A percentile compares a stretch with the other conserved stretches of the same genome.
These are phyloP conservation scores for Verbascum thapsus DNA, from an alignment of 257 asterid species.

Conservation along the genomic window DNA sequence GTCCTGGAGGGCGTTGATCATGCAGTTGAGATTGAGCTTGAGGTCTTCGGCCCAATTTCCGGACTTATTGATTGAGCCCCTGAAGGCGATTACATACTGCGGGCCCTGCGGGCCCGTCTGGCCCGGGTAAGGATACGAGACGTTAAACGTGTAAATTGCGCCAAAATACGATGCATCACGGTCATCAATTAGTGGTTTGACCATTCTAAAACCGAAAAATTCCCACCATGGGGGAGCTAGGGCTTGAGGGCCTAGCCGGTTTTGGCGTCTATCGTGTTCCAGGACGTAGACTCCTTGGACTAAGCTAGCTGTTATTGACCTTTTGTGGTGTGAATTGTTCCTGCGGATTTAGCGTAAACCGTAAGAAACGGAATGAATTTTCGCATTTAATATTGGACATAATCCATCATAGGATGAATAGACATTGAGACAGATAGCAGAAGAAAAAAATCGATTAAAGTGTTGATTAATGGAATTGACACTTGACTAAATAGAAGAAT, in stretches of 20 bases:
- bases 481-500: too few relatives aligned
- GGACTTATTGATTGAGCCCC: conserved; percentile 50
- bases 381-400: too few relatives aligned
- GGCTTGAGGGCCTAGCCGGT: conserved; percentile 48
- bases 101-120: conserved; percentile 40
- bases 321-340: conserved; percentile 55
- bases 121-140: conserved; percentile 27
- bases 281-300: conserved; percentile 59
- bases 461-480: too few relatives aligned
- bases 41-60: conserved; percentile 43
- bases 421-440: too few relatives aligned
- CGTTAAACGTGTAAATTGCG: conserved; percentile 54
- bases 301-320: conserved; percentile 66
- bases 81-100: conserved; percentile 49
- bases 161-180: conserved; percentile 55
- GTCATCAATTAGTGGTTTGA: conserved; percentile 44
- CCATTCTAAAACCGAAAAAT: conserved; percentile 45
- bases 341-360: too few relatives aligned
- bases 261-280: conserved; percentile 61
- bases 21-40: conserved; percentile 42
- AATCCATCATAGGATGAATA: too few relatives aligned
- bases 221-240: conserved; percentile 87
- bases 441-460: too few relatives aligned
- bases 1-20: conserved; percentile 46
- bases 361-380: too few relatives aligned